phyloP scores from a whole-genome alignment of 768 basidiomycete genomes.

The Tylopilus sp. region DNA sequence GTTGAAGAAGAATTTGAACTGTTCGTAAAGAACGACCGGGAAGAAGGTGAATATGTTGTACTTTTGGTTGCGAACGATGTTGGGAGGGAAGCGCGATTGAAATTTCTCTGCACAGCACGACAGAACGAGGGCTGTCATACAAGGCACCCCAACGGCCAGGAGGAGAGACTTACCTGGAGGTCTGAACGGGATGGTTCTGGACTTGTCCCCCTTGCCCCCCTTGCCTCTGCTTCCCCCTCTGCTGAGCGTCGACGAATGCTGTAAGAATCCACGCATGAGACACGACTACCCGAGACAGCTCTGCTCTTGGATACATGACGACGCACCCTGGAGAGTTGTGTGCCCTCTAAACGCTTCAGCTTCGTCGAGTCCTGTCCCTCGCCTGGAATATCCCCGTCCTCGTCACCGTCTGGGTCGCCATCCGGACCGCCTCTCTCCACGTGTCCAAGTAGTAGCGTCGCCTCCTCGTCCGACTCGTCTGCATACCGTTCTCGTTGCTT shows the following conservation, averaged over 20 bases:
- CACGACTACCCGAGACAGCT: background rate
- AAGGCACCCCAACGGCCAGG: constrained; percentile 2
- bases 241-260: constrained; percentile 23
- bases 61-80: constrained; percentile 96
- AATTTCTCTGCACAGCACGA: constrained; percentile 52
- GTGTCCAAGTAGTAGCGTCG: constrained; percentile 42
- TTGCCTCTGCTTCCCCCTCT: constrained; percentile 12
- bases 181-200: constrained; percentile 73
- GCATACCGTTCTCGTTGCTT: constrained; percentile 52
- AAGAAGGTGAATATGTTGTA: constrained; percentile 97
- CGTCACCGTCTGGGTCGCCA: constrained; percentile 37
- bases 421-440: constrained; percentile 29
- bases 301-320: background rate
- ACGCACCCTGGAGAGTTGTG: constrained; percentile 19
- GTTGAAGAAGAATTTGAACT: constrained; percentile 99
- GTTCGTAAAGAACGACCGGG: constrained; percentile 96
- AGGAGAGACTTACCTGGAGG: constrained; percentile 51
- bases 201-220: constrained; percentile 65
- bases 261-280: background rate
- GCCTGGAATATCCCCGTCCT: constrained; percentile 36
- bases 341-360: constrained; percentile 25
- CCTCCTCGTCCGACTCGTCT: constrained; percentile 65
- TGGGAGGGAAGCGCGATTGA: constrained; percentile 73
- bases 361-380: constrained; percentile 27
- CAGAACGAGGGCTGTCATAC: background rate